A percentile compares a stretch with the other conserved stretches of the same genome.
phyloP scores from a whole-genome alignment of 257 asterid genomes.

The Solanum rostratum region DNA sequence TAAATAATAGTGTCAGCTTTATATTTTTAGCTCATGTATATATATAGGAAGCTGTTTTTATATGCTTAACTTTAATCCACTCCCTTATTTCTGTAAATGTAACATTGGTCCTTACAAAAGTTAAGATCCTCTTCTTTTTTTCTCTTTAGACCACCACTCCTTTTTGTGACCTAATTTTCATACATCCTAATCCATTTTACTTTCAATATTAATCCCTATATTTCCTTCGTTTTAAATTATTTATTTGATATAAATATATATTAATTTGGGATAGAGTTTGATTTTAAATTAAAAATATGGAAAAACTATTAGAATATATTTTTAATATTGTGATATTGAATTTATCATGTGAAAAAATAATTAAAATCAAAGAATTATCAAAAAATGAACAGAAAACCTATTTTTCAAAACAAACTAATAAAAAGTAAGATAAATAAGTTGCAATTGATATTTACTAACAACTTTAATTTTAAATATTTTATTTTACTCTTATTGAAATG shows the following conservation, averaged over 20 bases:
- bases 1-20: neutral
- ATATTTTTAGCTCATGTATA: neutral
- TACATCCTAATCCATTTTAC: neutral
- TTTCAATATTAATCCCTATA: neutral
- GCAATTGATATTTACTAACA: neutral
- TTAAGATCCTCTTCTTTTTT: neutral
- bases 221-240: neutral
- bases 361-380: too few species aligned
- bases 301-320: neutral
- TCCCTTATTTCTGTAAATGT: neutral
- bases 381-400: too few species aligned
- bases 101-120: conserved; percentile 21
- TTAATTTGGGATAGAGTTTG: too few species aligned
- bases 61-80: conserved; percentile 3
- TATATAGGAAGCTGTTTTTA: neutral
- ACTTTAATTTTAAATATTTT: too few species aligned
- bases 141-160: conserved; percentile 10
- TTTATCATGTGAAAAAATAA: too few species aligned
- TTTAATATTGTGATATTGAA: neutral
- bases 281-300: neutral
- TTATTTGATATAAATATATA: neutral
- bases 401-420: too few species aligned
- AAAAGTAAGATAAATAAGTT: too few species aligned
- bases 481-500: too few species aligned
- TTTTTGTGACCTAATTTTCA: neutral